Evolutionary conservation across 2,329 filamentous ascomycete species (phyloP).

Genomic region (Sporothrix variecibatus): DNA sequence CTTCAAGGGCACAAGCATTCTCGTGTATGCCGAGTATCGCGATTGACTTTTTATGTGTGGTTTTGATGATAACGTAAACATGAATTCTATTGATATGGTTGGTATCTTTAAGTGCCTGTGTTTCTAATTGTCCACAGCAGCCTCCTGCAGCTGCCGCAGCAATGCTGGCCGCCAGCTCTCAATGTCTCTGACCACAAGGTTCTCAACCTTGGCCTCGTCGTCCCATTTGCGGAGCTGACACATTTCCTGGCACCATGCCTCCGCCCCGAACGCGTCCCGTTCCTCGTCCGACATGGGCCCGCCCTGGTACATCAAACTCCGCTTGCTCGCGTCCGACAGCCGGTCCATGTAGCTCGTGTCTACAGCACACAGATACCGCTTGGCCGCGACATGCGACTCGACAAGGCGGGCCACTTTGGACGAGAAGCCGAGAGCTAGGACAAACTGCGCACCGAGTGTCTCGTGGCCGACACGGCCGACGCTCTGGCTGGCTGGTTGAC

Average conservation of each 20-base stretch:
- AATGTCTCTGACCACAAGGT: constrained; percentile 1
- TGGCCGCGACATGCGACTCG: constrained; percentile 20
- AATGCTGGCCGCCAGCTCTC: constrained; percentile 13
- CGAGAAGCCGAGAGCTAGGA: constrained; percentile 22
- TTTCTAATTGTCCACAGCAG: neutral
- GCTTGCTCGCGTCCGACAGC: constrained; percentile 22
- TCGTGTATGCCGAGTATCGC: no score
- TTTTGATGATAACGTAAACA: no score
- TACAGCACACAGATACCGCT: constrained; percentile 23
- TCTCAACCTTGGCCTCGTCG: constrained; percentile 23
- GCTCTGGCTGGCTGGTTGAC: neutral
- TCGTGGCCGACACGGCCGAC: neutral
- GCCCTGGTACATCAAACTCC: constrained; percentile 21
- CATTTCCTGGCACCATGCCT: constrained; percentile 21
- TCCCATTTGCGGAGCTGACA: constrained; percentile 22
- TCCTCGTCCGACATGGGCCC: constrained; percentile 21
- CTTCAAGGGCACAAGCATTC: no score
- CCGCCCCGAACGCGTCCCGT: constrained; percentile 1
- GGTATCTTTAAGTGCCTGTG: no score
- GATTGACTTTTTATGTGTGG: no score
- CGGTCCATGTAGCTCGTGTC: constrained; percentile 13
- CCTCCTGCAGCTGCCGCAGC: neutral
- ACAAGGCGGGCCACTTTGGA: constrained; percentile 23
- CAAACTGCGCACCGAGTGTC: constrained; percentile 14
- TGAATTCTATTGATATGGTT: no score